Conservation (phyloP, 2,329 filamentous ascomycete genomes). For the Colletotrichum orchidophilum region DNA sequence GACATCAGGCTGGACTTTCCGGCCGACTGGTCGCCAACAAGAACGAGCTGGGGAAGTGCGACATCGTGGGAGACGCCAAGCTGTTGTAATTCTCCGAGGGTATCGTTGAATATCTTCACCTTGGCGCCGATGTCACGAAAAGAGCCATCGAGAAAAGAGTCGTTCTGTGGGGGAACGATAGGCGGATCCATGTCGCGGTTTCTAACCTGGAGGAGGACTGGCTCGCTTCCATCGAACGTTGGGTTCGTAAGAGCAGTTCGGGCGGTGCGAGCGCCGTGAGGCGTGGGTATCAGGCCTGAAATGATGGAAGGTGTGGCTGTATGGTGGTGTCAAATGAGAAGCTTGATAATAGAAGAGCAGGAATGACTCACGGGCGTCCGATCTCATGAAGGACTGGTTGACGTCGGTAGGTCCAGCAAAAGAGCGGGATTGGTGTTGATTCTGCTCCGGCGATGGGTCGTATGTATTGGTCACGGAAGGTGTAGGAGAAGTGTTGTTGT, state of each 20-base stretch:
- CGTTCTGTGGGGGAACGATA: constrained; percentile 41
- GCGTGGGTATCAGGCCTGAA: constrained; percentile 39
- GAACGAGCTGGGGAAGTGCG: constrained; percentile 79
- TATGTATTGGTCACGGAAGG: constrained; percentile 18
- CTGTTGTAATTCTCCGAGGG: constrained; percentile 73
- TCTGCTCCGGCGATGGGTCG: constrained; percentile 3
- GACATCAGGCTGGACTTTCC: constrained; percentile 80
- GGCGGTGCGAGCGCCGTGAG: neutral
- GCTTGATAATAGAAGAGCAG: neutral
- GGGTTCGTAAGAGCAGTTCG: constrained; percentile 24
- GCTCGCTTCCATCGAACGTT: constrained; percentile 43
- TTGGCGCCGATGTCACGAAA: constrained; percentile 67
- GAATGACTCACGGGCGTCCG: constrained; percentile 49
- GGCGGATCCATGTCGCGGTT: constrained; percentile 37
- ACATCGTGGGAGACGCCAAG: constrained; percentile 78
- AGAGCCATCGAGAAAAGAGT: constrained; percentile 51
- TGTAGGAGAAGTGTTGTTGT: neutral
- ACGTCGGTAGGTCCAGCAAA: neutral
- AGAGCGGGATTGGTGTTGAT: neutral
- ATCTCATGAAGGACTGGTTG: constrained; percentile 40
- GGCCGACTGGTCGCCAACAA: constrained; percentile 86
- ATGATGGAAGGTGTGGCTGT: constrained; percentile 46
- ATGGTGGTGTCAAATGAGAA: neutral
- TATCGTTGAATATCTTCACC: constrained; percentile 72
- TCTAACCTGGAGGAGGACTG: constrained; percentile 49